These are phyloP conservation scores for Calonectria pauciramosa DNA, from an alignment of 2,329 filamentous ascomycete species.

Conservation along the genomic window DNA sequence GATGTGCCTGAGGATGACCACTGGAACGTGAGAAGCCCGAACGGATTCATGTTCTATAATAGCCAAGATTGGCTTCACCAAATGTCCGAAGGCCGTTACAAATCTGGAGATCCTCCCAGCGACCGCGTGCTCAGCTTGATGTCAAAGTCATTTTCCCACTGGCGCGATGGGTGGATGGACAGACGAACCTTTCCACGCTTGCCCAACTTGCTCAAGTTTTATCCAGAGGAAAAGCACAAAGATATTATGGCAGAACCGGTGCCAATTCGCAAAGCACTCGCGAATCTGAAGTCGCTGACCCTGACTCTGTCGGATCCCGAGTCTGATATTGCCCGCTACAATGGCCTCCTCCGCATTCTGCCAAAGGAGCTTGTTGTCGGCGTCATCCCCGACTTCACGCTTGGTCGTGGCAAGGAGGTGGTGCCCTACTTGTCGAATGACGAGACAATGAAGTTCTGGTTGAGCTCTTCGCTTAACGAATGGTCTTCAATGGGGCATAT, in stretches of 20 bases:
- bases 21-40: background rate
- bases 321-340: background rate
- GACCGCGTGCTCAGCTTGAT: background rate
- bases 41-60: background rate
- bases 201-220: background rate
- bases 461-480: background rate
- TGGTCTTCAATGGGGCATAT: background rate
- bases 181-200: background rate
- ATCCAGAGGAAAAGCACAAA: background rate
- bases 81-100: background rate
- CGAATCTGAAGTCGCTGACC: background rate
- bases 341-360: background rate
- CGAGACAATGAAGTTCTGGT: conserved; percentile 1
- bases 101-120: background rate
- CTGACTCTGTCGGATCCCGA: background rate
- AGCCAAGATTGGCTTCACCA: background rate
- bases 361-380: background rate
- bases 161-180: conserved; percentile 1
- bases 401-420: conserved; percentile 3
- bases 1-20: background rate
- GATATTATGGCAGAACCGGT: background rate
- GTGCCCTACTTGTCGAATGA: background rate
- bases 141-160: background rate
- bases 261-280: background rate
- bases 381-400: conserved; percentile 4